Conservation (phyloP, 257 asterid species). For the Solanum arcanum region DNA sequence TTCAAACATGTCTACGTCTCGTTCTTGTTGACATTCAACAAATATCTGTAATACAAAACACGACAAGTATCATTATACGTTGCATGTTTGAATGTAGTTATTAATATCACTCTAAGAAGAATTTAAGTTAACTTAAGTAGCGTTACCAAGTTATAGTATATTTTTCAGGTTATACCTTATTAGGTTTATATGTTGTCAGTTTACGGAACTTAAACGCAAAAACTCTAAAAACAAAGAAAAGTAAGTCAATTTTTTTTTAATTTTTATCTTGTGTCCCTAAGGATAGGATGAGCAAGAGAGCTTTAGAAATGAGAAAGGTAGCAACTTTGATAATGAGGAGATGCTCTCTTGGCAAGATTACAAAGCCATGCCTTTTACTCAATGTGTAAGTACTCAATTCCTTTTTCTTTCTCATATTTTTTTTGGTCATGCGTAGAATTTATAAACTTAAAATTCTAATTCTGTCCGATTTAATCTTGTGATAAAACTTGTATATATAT, state of each 20-base stretch:
- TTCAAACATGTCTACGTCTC: neutral
- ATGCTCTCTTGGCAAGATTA: constrained; percentile 78
- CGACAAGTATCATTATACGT: neutral
- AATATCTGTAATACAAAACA: neutral
- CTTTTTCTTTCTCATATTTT: neutral
- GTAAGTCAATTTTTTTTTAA: neutral
- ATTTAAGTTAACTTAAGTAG: neutral
- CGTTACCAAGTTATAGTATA: neutral
- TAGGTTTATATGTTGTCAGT: neutral
- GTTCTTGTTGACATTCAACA: neutral
- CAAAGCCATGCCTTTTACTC: constrained; percentile 79
- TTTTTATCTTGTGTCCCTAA: neutral
- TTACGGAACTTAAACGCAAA: neutral
- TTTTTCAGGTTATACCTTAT: neutral
- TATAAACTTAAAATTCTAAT: neutral
- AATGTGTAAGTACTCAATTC: constrained; percentile 44
- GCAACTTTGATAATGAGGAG: constrained; percentile 13
- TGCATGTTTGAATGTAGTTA: neutral
- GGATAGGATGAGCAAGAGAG: constrained; percentile 70
- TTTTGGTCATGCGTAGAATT: neutral
- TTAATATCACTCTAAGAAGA: neutral
- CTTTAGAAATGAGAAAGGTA: constrained; percentile 27
- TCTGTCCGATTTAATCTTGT: neutral
- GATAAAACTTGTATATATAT: neutral
- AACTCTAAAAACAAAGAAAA: neutral